phyloP scores from a whole-genome alignment of 164 flowering plant genomes.

The Umbilicus rupestris region DNA sequence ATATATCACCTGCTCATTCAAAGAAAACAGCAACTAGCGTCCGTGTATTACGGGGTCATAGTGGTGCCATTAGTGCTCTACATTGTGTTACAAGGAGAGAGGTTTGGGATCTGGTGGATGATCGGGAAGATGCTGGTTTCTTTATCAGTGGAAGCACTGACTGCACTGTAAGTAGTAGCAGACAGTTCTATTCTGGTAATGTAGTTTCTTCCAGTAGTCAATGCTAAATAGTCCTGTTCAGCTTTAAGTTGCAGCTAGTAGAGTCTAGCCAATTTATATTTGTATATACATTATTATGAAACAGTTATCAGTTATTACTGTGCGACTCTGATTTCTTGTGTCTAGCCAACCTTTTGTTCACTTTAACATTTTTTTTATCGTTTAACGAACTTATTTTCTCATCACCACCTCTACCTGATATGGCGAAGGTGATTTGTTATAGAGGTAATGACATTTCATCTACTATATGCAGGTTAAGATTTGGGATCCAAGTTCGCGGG shows the following conservation, averaged over 20 bases:
- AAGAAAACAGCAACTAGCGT: constrained; percentile 67
- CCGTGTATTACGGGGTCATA: constrained; percentile 82
- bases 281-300: no score
- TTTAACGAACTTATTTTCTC: neutral
- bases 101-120: constrained; percentile 98
- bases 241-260: neutral
- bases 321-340: neutral
- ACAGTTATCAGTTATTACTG: neutral
- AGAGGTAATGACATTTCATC: neutral
- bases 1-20: constrained; percentile 45
- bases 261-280: no score
- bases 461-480: constrained; percentile 62
- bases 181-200: neutral
- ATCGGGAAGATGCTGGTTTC: constrained; percentile 99
- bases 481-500: constrained; percentile 98
- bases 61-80: constrained; percentile 82
- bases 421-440: neutral
- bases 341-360: neutral
- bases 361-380: neutral
- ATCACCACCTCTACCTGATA: neutral
- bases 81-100: constrained; percentile 97
- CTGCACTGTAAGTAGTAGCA: constrained; percentile 46
- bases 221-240: neutral
- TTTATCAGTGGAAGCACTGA: constrained; percentile 98
- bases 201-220: neutral